A percentile compares a stretch with the other conserved stretches of the same genome.
These are phyloP conservation scores for Rhipidocladum racemiflorum DNA, from an alignment of 176 grass and related monocot species.

Conservation along the genomic window DNA sequence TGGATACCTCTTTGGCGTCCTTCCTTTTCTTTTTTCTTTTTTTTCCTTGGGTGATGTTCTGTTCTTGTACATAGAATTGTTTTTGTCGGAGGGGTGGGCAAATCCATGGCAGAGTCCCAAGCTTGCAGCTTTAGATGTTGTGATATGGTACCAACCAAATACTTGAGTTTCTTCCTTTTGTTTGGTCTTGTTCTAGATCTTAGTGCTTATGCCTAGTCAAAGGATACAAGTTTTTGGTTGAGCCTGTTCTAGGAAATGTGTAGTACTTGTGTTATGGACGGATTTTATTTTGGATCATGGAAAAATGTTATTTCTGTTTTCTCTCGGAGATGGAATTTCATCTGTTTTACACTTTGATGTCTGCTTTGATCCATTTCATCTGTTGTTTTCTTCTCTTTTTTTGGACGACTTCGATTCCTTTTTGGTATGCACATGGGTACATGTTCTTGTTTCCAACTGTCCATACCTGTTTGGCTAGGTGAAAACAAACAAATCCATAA, in stretches of 20 bases:
- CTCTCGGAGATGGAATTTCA: not conserved
- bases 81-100: not conserved
- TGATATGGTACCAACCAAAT: not conserved
- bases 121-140: constrained; percentile 7
- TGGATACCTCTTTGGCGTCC: constrained; percentile 2
- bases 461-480: constrained; percentile 9
- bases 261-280: not conserved
- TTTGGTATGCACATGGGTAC: constrained; percentile 34
- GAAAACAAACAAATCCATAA: constrained; percentile 12
- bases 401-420: constrained; percentile 20
- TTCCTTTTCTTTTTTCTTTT: not conserved
- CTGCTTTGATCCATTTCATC: constrained; percentile 16
- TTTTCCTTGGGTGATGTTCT: not conserved
- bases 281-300: not conserved
- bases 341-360: not conserved
- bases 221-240: not conserved
- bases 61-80: not conserved
- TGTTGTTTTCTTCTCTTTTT: not conserved
- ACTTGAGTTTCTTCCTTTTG: not conserved
- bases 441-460: constrained; percentile 50
- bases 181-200: constrained; percentile 15
- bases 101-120: constrained; percentile 1
- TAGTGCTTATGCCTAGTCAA: not conserved
- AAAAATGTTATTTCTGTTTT: not conserved
- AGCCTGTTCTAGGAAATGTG: constrained; percentile 6